Conservation (phyloP, 805 yeast genomes). For the Blastobotrys robertii region DNA sequence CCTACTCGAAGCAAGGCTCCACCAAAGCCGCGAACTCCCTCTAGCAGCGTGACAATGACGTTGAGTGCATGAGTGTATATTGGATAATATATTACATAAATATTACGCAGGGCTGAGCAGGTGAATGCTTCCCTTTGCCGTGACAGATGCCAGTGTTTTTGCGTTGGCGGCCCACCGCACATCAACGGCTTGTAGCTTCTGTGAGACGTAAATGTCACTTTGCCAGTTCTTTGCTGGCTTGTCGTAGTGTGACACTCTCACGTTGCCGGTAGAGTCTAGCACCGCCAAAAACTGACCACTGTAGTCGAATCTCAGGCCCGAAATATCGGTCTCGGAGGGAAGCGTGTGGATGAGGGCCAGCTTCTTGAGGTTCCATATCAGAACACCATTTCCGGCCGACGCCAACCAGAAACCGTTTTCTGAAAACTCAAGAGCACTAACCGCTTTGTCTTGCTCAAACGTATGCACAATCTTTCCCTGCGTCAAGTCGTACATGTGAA, state of each 20-base stretch:
- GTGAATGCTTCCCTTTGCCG: slow-evolving; percentile 14
- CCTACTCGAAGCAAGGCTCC: slow-evolving; percentile 5
- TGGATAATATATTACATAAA: no score
- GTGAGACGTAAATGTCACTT: slow-evolving; percentile 1
- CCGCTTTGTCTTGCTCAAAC: slow-evolving; percentile 7
- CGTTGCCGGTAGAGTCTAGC: slow-evolving; percentile 15
- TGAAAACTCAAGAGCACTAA: slow-evolving; percentile 40
- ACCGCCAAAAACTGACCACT: slow-evolving; percentile 23
- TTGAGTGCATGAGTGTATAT: no score
- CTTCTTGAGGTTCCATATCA: slow-evolving; percentile 44
- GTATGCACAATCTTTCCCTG: slow-evolving; percentile 23
- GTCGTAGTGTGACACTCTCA: slow-evolving; percentile 32
- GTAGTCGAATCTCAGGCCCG: slow-evolving; percentile 19
- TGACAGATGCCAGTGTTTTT: slow-evolving; percentile 7
- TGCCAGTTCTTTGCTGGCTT: slow-evolving; percentile 32
- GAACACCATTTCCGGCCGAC: slow-evolving; percentile 24
- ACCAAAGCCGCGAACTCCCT: slow-evolving; percentile 17
- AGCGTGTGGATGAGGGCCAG: slow-evolving; percentile 2
- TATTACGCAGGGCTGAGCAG: neutral
- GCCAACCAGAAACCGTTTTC: slow-evolving; percentile 56
- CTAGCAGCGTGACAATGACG: slow-evolving; percentile 6
- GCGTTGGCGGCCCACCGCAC: slow-evolving; percentile 15
- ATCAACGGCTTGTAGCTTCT: slow-evolving; percentile 5
- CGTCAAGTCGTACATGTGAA: slow-evolving; percentile 34
- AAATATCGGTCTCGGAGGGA: slow-evolving; percentile 4